These are phyloP conservation scores for Yarrowia sp. DNA, from an alignment of 805 yeast genomes.

Conservation along the genomic window DNA sequence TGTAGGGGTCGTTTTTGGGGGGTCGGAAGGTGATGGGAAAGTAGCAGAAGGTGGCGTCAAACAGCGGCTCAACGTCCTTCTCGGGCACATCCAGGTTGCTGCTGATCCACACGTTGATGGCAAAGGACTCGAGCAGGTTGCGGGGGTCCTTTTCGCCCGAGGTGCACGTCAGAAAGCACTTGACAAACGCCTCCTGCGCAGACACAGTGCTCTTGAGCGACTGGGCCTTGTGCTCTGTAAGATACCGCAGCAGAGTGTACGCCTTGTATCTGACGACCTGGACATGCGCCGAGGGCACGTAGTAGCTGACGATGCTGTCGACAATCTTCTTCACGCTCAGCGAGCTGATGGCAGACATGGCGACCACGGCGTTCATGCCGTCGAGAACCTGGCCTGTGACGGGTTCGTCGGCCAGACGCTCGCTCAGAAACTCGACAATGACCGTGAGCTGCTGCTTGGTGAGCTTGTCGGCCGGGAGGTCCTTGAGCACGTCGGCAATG, in stretches of 20 bases:
- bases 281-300: constrained; percentile 35
- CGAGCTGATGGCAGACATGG: constrained; percentile 49
- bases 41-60: constrained; percentile 88
- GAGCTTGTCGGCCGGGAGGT: constrained; percentile 38
- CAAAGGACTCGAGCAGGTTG: constrained; percentile 71
- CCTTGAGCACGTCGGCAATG: constrained; percentile 42
- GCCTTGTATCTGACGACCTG: constrained; percentile 42
- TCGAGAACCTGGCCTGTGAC: constrained; percentile 52
- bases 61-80: constrained; percentile 59
- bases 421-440: constrained; percentile 51
- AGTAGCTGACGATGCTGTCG: constrained; percentile 36
- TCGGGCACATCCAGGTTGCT: constrained; percentile 43
- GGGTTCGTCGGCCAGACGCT: constrained; percentile 64
- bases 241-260: constrained; percentile 51
- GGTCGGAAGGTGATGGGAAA: constrained; percentile 95
- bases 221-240: constrained; percentile 35
- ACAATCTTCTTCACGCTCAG: constrained; percentile 41
- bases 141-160: constrained; percentile 93
- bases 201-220: constrained; percentile 4
- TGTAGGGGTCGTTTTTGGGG: constrained; percentile 82
- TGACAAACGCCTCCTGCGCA: constrained; percentile 47
- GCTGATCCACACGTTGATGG: constrained; percentile 51
- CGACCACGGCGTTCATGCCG: constrained; percentile 54
- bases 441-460: constrained; percentile 41
- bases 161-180: constrained; percentile 64